These are phyloP conservation scores for Lachancea thermotolerans DNA, from an alignment of 805 yeast genomes.

Conservation along the genomic window DNA sequence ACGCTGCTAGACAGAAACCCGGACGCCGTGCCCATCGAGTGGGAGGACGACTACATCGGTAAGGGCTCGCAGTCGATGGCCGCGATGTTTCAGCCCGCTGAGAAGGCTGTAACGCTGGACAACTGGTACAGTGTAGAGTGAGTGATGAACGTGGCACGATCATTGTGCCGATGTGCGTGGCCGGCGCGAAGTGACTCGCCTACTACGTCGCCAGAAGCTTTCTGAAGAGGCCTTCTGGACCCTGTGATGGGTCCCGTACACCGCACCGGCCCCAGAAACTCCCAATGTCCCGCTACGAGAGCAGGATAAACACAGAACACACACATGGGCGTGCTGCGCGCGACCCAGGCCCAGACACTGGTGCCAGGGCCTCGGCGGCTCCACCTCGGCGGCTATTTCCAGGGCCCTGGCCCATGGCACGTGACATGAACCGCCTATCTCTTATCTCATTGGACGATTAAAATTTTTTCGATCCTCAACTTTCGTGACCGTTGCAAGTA, in stretches of 20 bases:
- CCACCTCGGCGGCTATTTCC: too few species aligned
- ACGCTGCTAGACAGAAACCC: conserved; percentile 51
- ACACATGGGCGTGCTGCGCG: too few species aligned
- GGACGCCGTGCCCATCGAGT: conserved; percentile 41
- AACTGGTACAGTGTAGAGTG: conserved; percentile 14
- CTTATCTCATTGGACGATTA: not conserved
- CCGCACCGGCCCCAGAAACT: too few species aligned
- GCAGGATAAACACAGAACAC: too few species aligned
- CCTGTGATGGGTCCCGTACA: too few species aligned
- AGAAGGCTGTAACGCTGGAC: conserved; percentile 21
- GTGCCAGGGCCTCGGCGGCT: too few species aligned
- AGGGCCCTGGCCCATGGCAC: not conserved
- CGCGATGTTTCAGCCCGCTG: conserved; percentile 5
- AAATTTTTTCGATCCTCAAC: not conserved
- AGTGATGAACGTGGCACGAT: not conserved
- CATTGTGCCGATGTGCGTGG: too few species aligned
- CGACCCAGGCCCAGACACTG: too few species aligned
- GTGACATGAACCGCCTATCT: not conserved
- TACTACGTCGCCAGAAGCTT: too few species aligned
- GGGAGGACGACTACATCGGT: conserved; percentile 43
- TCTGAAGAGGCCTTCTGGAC: too few species aligned
- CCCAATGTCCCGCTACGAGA: too few species aligned
- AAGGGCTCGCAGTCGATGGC: conserved; percentile 16
- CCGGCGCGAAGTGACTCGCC: too few species aligned
- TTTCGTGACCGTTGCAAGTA: not conserved